Evolutionary conservation across 225 moss, liverwort and hornwort genomes (phyloP), one percentile per base, ranked within the genome.

Genomic region (Asterella californica): DNA sequence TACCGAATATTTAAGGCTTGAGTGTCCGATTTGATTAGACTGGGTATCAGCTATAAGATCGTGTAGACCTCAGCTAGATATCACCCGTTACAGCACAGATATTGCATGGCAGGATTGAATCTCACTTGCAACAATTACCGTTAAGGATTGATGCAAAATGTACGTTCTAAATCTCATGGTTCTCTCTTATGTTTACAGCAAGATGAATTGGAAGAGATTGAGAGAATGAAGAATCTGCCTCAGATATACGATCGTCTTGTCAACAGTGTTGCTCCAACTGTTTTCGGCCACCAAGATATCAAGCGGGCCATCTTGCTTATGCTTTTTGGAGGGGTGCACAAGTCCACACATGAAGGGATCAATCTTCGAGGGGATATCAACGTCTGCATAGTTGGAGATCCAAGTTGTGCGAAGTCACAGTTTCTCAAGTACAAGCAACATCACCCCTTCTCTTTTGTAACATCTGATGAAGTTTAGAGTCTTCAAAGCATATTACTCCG

Each of bases 341-440:
- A 99, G 85, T 82, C 87, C 87, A 99, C 94, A 33, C 90, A 95
- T 25, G 99, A 99, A 88, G 99, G 99, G 45, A 99, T 99, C 68
- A 95, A 95, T 77, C 88, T 99, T 74, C 91, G 94, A 62, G 99
- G 99, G 67, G 99, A 99, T 70, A 95, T 99, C 63, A 99, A 95
- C 83, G 93, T 99, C 70, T 99, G 99, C 87, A 95, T 99, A 76
- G 99, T 99, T 80, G 99, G 99, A 82, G 99, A 99, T 53, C 99
- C 99, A 72, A 99, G 99, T 83, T 99, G 99, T 83, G 99, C 95
- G 5, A 99, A 99, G 81, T 95, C 99, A 76, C 99, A 99, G 84
- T 99, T 99, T 80, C 90, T 99, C 46, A 99, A 99, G 99, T 99
- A 90, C 37, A 84, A 74, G 7, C n/a, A 7, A 71, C 71, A 47